Evolutionary conservation across 345 rosid species (phyloP).

Genomic region (Turritis glabra): DNA sequence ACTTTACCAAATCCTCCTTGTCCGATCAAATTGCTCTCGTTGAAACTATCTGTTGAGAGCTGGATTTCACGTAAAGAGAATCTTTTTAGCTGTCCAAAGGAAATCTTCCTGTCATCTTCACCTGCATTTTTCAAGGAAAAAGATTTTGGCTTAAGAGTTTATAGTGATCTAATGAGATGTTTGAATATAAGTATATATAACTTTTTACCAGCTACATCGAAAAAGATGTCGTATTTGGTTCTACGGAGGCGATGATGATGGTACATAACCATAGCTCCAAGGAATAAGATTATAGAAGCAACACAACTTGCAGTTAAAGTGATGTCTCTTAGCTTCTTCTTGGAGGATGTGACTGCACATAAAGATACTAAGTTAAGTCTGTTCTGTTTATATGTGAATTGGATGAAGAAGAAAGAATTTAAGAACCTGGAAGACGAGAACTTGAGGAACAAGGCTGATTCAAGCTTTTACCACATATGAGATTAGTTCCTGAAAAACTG

Average conservation of each 20-base stretch:
- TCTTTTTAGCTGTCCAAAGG: slow-evolving; percentile 68
- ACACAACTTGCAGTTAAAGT: slow-evolving; percentile 56
- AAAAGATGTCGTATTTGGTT: slow-evolving; percentile 51
- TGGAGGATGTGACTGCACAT: slow-evolving; percentile 56
- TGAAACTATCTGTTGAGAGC: slow-evolving; percentile 81
- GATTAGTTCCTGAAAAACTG: slow-evolving; percentile 75
- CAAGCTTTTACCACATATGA: slow-evolving; percentile 67
- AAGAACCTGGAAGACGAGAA: slow-evolving; percentile 59
- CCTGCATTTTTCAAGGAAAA: slow-evolving; percentile 46
- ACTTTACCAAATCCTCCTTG: slow-evolving; percentile 97
- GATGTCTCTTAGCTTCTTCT: slow-evolving; percentile 57
- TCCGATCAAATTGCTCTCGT: slow-evolving; percentile 73
- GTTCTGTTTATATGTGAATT: slow-evolving; percentile 4
- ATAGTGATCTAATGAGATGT: slow-evolving; percentile 10
- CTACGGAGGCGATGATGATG: slow-evolving; percentile 49
- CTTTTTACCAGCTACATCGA: slow-evolving; percentile 72
- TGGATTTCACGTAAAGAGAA: slow-evolving; percentile 81
- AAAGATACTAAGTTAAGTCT: not conserved
- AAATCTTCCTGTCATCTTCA: slow-evolving; percentile 68
- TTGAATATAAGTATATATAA: not conserved
- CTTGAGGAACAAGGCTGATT: slow-evolving; percentile 68
- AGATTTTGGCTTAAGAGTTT: not conserved
- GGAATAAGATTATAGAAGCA: slow-evolving; percentile 50
- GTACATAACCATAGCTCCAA: slow-evolving; percentile 53
- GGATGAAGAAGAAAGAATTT: not conserved